Evolutionary conservation across 495 filamentous ascomycete genomes (phyloP), one percentile per base, ranked within the genome.

Genomic region (Xylaria longipes): DNA sequence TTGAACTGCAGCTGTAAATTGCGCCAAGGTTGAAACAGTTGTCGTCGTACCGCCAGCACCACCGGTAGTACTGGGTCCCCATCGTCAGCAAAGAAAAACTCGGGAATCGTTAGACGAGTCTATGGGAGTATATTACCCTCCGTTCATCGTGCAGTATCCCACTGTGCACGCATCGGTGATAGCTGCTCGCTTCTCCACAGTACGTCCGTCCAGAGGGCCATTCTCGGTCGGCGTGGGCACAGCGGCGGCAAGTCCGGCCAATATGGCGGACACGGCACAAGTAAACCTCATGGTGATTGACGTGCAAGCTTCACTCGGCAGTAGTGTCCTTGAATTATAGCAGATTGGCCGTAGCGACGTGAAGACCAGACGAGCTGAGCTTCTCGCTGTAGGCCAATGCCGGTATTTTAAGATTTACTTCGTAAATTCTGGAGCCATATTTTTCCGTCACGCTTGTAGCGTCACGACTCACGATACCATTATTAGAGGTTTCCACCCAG

Each of bases 11-110:
- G 77, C 60, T 6, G 81, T 77, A 67, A 88, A 80, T 12, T 78
- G 78, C 29, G 83, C 84, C 48, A 87, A 83, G 1, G 85, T 84
- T 3, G 84, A 85, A 50, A 89, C 88, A 17, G 84, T 87, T 6
- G 84, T 85, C 11, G 84, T 87, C 8, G 83, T 83, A 63, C 87
- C 88, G 25, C 83, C 84, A 35, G 78, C 76, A 70, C 87, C 87
- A 63, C 87, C 87, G 5, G 80, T 89, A 25, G 87, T 89, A 46
- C 84, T 83, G 45, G 80, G 80, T 65, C 83, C 73, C 9, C 11
- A 41, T 25, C 5, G 33, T 70, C n/a, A 63, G 58, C 45, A n/a
- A 37, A 1, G 4, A 35, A 2, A 45, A 3, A 25, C n/a, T 41
- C n/a, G 7, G 5, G 27, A 20, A 31, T 27, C 5, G n/a, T 41